These are phyloP conservation scores for Alternaria sp. DNA, from an alignment of 2,329 filamentous ascomycete genomes.

Conservation along the genomic window DNA sequence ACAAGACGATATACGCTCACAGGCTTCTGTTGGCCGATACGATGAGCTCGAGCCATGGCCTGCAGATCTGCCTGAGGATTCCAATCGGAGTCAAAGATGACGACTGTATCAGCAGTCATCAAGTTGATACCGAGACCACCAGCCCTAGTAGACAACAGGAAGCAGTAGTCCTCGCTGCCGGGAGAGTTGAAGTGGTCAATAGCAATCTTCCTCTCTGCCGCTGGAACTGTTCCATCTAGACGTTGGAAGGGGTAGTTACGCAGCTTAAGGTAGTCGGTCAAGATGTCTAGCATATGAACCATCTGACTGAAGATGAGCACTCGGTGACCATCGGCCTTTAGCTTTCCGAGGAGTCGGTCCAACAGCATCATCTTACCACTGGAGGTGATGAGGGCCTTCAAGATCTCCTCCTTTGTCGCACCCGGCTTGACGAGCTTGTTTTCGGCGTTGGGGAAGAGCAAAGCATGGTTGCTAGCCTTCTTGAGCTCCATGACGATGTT, in stretches of 20 bases:
- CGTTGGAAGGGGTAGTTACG: slow-evolving; percentile 96
- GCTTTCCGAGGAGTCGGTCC: slow-evolving; percentile 90
- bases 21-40: slow-evolving; percentile 94
- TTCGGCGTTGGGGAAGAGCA: slow-evolving; percentile 96
- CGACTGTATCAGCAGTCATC: slow-evolving; percentile 97
- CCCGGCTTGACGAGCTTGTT: slow-evolving; percentile 85
- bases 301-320: slow-evolving; percentile 99
- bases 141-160: slow-evolving; percentile 91
- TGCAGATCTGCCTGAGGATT: slow-evolving; percentile 98
- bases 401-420: slow-evolving; percentile 82
- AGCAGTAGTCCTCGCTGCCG: slow-evolving; percentile 94
- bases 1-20: slow-evolving; percentile 97
- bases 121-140: slow-evolving; percentile 98
- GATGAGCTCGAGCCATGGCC: slow-evolving; percentile 97
- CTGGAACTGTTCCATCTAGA: slow-evolving; percentile 92
- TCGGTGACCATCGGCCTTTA: slow-evolving; percentile 91
- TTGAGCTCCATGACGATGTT: slow-evolving; percentile 99
- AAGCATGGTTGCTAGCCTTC: slow-evolving; percentile 98
- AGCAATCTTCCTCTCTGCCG: slow-evolving; percentile 85
- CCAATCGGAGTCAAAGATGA: slow-evolving; percentile 99
- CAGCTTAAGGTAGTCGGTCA: slow-evolving; percentile 90
- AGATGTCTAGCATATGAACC: slow-evolving; percentile 97
- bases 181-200: slow-evolving; percentile 99
- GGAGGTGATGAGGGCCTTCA: slow-evolving; percentile 92
- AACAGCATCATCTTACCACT: slow-evolving; percentile 99